Conservation (phyloP, 371 early-diverging fungal genomes). For the Mortierella sp. region DNA sequence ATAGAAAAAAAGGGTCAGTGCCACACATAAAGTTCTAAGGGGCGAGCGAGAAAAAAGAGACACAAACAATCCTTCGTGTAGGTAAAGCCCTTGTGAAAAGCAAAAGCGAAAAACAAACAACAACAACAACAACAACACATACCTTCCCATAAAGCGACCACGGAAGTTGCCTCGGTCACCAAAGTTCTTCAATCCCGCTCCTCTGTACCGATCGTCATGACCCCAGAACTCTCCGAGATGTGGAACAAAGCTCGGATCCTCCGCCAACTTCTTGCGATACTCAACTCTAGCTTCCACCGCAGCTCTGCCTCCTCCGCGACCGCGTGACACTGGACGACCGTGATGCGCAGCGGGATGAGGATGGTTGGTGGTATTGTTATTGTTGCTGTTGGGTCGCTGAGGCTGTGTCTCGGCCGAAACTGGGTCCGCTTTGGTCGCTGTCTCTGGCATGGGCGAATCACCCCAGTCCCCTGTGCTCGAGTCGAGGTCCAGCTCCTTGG, state of each 20-base stretch:
- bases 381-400: slow-evolving; percentile 8
- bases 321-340: slow-evolving; percentile 33
- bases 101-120: neutral
- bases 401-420: slow-evolving; percentile 7
- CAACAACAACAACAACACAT: neutral
- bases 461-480: slow-evolving; percentile 20
- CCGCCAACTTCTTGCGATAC: slow-evolving; percentile 67
- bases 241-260: slow-evolving; percentile 72
- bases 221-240: slow-evolving; percentile 72
- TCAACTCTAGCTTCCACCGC: slow-evolving; percentile 66
- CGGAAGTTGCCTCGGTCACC: slow-evolving; percentile 43
- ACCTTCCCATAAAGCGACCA: slow-evolving; percentile 57
- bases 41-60: slow-evolving; percentile 1
- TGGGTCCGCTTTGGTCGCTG: neutral
- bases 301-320: slow-evolving; percentile 31
- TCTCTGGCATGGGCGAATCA: slow-evolving; percentile 6
- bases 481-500: slow-evolving; percentile 24
- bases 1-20: slow-evolving; percentile 5
- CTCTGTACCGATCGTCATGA: slow-evolving; percentile 70
- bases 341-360: slow-evolving; percentile 29
- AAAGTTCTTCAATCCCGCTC: slow-evolving; percentile 61
- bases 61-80: no score
- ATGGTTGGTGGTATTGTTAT: slow-evolving; percentile 24
- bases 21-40: neutral
- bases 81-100: neutral